Base-by-base conservation (phyloP, 768 basidiomycete genomes). In the Naganishia friedmannii region DNA sequence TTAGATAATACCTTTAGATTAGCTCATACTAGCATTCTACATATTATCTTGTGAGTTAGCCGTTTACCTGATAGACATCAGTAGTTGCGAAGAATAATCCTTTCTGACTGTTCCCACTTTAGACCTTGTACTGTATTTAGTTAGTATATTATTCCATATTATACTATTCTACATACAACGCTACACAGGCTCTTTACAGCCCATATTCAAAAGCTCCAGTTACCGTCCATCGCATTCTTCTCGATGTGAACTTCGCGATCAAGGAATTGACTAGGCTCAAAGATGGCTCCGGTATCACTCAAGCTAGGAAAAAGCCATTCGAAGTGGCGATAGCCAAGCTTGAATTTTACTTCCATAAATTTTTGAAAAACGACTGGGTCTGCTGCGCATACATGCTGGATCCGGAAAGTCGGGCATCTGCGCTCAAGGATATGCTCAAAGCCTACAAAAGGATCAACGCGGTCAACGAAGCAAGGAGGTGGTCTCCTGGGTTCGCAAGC, bases 211-310 rank as follows among this genome's bases (percentile, higher is more conserved):
- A 55, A 29, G 23, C 21, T n/a, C 48, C 4, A 55, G 21, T 29
- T 6, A 55, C 54, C n/a, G 54, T 29, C 13, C 54, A 55, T 55
- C 54, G 54, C 28, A 55, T 55, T 29, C 54, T 55, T n/a, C 54
- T 23, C 21, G 54, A 55, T 55, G 10, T 55, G 6, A 23, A 23
- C 15, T 29, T 26, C 28, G 54, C 54, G 2, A 55, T 55, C n/a
- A 55, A 23, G 6, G 54, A 55, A 29, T 29, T 23, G n/a, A 15
- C n/a, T 15, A n/a, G 54, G 28, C 54, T 55, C 28, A 15, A 23
- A 29, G 54, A n/a, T 55, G 13, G 13, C n/a, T 29, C 54, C 29
- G 54, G 54, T 29, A 29, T 55, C 54, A 55, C 23, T 29, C 54
- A n/a, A 23, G 54, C 54, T 15, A 23, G 54, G 28, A 55, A 55